These are phyloP conservation scores for Wickerhamomyces silvicola DNA, from an alignment of 805 yeast genomes.

Conservation along the genomic window DNA sequence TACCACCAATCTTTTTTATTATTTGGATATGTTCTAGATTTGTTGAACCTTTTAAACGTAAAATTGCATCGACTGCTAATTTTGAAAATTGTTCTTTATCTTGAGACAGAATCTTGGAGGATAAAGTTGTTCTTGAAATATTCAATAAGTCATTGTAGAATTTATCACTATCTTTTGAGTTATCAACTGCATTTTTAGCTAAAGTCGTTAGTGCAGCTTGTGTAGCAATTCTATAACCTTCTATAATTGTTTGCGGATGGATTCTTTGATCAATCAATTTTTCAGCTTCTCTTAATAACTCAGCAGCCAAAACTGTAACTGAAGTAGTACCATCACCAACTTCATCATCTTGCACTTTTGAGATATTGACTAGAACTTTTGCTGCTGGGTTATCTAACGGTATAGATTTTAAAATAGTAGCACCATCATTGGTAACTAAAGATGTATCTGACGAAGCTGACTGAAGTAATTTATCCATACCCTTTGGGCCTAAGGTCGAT, in stretches of 20 bases:
- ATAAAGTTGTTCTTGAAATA: constrained; percentile 89
- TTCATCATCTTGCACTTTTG: constrained; percentile 96
- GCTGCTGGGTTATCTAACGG: constrained; percentile 98
- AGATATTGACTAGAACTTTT: constrained; percentile 86
- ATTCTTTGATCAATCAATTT: constrained; percentile 84
- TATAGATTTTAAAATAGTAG: constrained; percentile 88
- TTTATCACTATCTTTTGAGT: constrained; percentile 65
- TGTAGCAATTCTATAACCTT: constrained; percentile 84
- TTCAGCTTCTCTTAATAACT: constrained; percentile 90
- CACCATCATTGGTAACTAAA: constrained; percentile 95
- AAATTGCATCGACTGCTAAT: constrained; percentile 89
- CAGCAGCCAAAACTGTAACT: constrained; percentile 87
- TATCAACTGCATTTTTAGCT: constrained; percentile 70
- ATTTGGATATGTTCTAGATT: constrained; percentile 91
- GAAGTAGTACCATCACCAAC: constrained; percentile 99
- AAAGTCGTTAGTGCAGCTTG: constrained; percentile 80
- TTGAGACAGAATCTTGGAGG: constrained; percentile 91
- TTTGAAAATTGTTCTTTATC: constrained; percentile 86
- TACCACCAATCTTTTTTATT: constrained; percentile 90
- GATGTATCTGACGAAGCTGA: constrained; percentile 75
- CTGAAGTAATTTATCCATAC: constrained; percentile 94
- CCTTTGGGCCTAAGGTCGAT: constrained; percentile 94
- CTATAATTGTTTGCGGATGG: constrained; percentile 96
- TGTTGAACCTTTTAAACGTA: constrained; percentile 82
- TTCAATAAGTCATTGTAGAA: constrained; percentile 67